Conservation (phyloP, 2,329 filamentous ascomycete genomes). For the Bertia moriformis region DNA sequence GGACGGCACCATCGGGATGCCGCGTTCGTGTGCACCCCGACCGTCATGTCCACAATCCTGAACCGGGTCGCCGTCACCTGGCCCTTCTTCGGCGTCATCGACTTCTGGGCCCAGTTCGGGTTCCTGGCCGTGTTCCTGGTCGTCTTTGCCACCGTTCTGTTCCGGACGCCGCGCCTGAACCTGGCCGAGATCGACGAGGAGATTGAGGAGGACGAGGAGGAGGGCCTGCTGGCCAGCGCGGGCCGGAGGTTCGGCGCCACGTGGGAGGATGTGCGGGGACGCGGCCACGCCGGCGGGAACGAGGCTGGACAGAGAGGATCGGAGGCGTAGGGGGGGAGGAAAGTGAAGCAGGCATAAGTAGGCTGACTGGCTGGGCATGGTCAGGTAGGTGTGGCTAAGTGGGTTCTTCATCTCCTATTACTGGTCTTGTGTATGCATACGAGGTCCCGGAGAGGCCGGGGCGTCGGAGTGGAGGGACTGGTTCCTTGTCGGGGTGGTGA, state of each 20-base stretch:
- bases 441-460: too few relatives aligned
- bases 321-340: too few relatives aligned
- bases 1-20: conserved; percentile 45
- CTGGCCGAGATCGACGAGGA: conserved; percentile 72
- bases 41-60: conserved; percentile 79
- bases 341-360: neutral
- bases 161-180: conserved; percentile 67
- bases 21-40: conserved; percentile 74
- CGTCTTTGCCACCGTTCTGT: conserved; percentile 63
- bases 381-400: too few relatives aligned
- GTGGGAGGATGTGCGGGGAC: conserved; percentile 69
- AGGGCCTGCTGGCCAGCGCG: conserved; percentile 74
- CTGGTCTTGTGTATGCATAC: too few relatives aligned
- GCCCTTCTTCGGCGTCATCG: conserved; percentile 82
- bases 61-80: conserved; percentile 88
- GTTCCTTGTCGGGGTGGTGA: too few relatives aligned
- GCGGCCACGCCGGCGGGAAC: conserved; percentile 3
- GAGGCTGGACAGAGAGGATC: neutral
- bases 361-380: neutral
- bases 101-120: conserved; percentile 91
- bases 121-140: conserved; percentile 76
- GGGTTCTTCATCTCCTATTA: too few relatives aligned
- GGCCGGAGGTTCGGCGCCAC: conserved; percentile 69
- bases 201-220: conserved; percentile 82
- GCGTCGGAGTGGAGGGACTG: too few relatives aligned